These are phyloP conservation scores for Areca catechu DNA, from an alignment of 176 grass and related monocot species.

Conservation along the genomic window DNA sequence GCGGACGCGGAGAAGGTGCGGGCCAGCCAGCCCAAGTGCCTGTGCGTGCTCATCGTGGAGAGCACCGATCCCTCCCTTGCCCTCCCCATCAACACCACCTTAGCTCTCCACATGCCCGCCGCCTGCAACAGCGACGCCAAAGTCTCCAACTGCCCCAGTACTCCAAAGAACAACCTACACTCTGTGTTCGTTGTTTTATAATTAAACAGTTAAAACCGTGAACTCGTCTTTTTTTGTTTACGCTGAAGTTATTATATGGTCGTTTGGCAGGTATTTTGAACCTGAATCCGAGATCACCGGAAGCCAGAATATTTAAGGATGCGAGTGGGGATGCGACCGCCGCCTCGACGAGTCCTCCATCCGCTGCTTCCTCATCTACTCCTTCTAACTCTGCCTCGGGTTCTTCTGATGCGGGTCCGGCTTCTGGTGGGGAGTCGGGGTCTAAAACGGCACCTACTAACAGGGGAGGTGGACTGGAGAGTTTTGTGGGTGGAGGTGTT, in stretches of 20 bases:
- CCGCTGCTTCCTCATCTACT: background rate
- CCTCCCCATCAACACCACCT: slow-evolving; percentile 32
- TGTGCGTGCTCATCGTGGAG: slow-evolving; percentile 28
- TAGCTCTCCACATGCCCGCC: slow-evolving; percentile 23
- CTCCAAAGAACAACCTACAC: background rate
- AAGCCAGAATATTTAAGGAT: slow-evolving; percentile 22
- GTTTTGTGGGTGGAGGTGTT: no score
- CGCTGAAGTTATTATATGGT: background rate
- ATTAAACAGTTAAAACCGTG: no score
- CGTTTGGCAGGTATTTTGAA: slow-evolving; percentile 25
- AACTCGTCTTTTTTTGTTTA: background rate
- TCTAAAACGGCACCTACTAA: no score
- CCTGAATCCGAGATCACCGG: slow-evolving; percentile 13
- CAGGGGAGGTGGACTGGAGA: no score
- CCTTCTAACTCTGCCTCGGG: background rate
- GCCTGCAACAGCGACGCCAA: slow-evolving; percentile 29
- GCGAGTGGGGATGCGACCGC: background rate
- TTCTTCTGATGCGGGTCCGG: slow-evolving; percentile 17
- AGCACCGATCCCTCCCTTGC: slow-evolving; percentile 16
- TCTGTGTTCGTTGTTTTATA: no score
- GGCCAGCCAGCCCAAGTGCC: slow-evolving; percentile 20
- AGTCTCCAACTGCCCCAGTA: slow-evolving; percentile 28
- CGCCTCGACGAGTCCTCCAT: slow-evolving; percentile 1
- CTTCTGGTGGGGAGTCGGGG: no score
- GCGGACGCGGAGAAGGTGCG: slow-evolving; percentile 20